These are phyloP conservation scores for Diplosphaera chodatii DNA, from an alignment of 139 green algal genomes.

Conservation along the genomic window DNA sequence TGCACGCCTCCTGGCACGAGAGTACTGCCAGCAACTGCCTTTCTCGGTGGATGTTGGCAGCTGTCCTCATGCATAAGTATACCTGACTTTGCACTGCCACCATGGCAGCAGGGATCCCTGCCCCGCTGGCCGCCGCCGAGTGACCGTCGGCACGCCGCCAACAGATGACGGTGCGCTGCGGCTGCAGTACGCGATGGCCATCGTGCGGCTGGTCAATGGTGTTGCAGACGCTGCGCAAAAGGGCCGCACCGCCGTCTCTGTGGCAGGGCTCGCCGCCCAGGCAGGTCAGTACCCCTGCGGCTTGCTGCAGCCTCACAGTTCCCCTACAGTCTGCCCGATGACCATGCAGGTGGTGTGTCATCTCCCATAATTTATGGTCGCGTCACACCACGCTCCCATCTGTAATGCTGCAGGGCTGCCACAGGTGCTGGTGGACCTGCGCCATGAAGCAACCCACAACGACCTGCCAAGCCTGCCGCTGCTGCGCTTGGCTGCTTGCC, in stretches of 20 bases:
- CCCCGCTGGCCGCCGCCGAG: background rate
- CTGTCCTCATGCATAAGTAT: too few relatives aligned
- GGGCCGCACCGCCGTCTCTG: conserved; percentile 53
- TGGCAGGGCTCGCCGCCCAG: conserved; percentile 47
- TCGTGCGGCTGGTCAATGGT: conserved; percentile 75
- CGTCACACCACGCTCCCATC: too few relatives aligned
- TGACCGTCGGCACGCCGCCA: too few relatives aligned
- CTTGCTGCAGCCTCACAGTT: too few relatives aligned
- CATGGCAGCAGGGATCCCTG: background rate
- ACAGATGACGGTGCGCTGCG: conserved; percentile 23
- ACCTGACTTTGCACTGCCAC: too few relatives aligned
- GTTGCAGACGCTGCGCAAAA: conserved; percentile 70
- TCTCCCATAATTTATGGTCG: background rate
- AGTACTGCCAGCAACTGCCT: too few relatives aligned
- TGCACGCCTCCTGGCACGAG: too few relatives aligned
- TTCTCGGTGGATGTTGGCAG: too few relatives aligned
- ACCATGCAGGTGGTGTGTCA: background rate
- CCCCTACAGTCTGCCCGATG: background rate
- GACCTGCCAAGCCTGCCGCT: conserved; percentile 63
- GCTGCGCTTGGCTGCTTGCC: conserved; percentile 46
- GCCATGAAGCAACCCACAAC: conserved; percentile 78
- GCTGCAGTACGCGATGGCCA: conserved; percentile 45
- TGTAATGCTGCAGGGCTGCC: conserved; percentile 53
- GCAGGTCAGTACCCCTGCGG: conserved; percentile 32
- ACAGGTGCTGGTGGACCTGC: conserved; percentile 65